phyloP scores from a whole-genome alignment of 768 basidiomycete species.

The Trametes villosa region DNA sequence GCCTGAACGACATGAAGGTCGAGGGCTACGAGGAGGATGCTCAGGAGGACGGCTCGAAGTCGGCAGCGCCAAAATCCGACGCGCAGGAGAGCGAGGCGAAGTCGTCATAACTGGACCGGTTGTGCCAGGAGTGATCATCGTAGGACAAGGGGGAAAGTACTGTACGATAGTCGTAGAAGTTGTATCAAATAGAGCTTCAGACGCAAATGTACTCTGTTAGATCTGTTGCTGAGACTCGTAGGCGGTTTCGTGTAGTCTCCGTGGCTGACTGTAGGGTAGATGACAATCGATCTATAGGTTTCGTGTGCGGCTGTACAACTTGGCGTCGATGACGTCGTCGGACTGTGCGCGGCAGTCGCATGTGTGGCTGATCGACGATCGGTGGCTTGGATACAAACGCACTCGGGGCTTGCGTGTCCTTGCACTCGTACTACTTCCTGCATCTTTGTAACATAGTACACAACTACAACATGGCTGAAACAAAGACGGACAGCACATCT shows the following conservation, averaged over 20 bases:
- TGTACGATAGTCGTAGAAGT: slow-evolving; percentile 10
- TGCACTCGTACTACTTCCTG: not conserved
- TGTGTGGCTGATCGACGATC: slow-evolving; percentile 7
- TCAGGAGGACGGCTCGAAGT: slow-evolving; percentile 3
- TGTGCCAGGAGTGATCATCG: too few species aligned
- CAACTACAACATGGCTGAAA: slow-evolving; percentile 1
- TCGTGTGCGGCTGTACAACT: too few species aligned
- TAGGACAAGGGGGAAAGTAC: not conserved
- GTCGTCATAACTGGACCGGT: not conserved
- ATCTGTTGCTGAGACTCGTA: not conserved
- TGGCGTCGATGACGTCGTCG: not conserved
- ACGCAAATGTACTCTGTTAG: not conserved
- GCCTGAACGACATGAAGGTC: slow-evolving; percentile 88
- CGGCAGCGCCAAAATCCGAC: not conserved
- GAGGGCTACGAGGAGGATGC: slow-evolving; percentile 64
- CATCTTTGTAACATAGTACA: not conserved
- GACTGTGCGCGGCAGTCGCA: not conserved
- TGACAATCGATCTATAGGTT: too few species aligned
- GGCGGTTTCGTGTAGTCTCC: too few species aligned
- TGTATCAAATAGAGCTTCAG: slow-evolving; percentile 8
- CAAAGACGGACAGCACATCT: not conserved
- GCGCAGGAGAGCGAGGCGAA: slow-evolving; percentile 4
- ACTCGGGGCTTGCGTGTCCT: not conserved
- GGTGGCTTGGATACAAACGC: not conserved
- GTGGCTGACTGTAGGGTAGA: too few species aligned